Base-by-base conservation (phyloP, 768 basidiomycete genomes). In the Kwoniella heveanensis region DNA sequence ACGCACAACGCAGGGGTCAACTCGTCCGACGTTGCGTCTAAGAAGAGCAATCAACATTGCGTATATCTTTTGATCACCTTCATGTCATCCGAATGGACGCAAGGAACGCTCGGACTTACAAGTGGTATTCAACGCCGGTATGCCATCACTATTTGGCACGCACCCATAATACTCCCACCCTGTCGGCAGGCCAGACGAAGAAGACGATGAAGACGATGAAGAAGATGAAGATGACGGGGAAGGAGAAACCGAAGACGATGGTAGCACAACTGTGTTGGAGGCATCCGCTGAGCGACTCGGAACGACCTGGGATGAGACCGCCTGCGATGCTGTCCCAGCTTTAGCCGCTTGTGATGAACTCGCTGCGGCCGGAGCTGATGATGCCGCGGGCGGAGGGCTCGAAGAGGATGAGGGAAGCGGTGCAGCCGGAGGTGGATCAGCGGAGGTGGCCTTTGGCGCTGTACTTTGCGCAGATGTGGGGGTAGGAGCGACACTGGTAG, bases 21-120 rank as follows among this genome's bases (percentile, higher is more conserved):
- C 30, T 46, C 55, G 37, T 57, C 44, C 10, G 55, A 57, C n/a
- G 55, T 57, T n/a, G 55, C 55, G 15, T 57, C 55, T 57, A 21
- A 25, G 9, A 17, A 21, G 21, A 17, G 39, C 4, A 37, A 10
- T 19, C 39, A 44, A 17, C 10, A 44, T 19, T 44, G 17, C 17
- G n/a, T n/a, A n/a, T n/a, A n/a, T n/a, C n/a, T 44, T 17, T 13
- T 36, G 21, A 19, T 32, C 53, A 54, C n/a, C 10, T 19, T 30
- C 17, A 12, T 36, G 21, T 55, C n/a, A 36, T 7, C 21, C 6
- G 30, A 13, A 22, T 15, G 10, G 32, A 39, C 21, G 4, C 12
- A 15, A 47, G 24, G 22, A 13, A 27, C 29, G 29, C 15, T 39
- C 39, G 32, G 25, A 47, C 55, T 57, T 29, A 57, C 55, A 57